Conservation (phyloP, 768 basidiomycete species). For the Lepiota brunneoincarnata region DNA sequence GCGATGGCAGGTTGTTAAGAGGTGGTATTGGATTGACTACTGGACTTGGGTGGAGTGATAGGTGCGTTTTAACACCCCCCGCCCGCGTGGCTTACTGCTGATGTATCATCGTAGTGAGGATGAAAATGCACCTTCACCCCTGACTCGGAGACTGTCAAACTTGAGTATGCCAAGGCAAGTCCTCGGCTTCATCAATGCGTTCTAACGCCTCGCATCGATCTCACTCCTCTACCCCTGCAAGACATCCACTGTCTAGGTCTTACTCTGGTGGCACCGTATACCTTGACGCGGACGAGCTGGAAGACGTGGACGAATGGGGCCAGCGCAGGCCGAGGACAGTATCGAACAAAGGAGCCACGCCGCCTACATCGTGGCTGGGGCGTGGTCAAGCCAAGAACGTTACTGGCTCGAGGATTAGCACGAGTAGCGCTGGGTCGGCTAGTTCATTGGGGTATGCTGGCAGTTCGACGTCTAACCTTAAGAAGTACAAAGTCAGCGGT, state of each 20-base stretch:
- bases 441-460: too few relatives aligned
- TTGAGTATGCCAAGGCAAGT: conserved; percentile 48
- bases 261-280: conserved; percentile 29
- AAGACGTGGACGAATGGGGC: conserved; percentile 20
- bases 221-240: conserved; percentile 8
- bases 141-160: conserved; percentile 60
- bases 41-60: conserved; percentile 74
- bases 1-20: conserved; percentile 53
- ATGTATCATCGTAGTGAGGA: conserved; percentile 50
- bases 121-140: conserved; percentile 67
- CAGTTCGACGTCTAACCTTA: conserved; percentile 1
- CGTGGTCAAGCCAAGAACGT: conserved; percentile 12
- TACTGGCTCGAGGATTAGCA: conserved; percentile 22
- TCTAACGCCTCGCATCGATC: conserved; percentile 17
- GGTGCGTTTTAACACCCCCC: conserved; percentile 34
- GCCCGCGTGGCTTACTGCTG: neutral
- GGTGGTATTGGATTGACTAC: conserved; percentile 72
- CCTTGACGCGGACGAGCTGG: conserved; percentile 18
- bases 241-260: conserved; percentile 31
- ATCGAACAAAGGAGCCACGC: conserved; percentile 12
- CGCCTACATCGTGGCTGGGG: conserved; percentile 24
- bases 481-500: conserved; percentile 5
- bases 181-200: conserved; percentile 42
- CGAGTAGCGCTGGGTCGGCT: conserved; percentile 28
- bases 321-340: conserved; percentile 10